phyloP scores from a whole-genome alignment of 257 asterid species.

The Vinca minor region DNA sequence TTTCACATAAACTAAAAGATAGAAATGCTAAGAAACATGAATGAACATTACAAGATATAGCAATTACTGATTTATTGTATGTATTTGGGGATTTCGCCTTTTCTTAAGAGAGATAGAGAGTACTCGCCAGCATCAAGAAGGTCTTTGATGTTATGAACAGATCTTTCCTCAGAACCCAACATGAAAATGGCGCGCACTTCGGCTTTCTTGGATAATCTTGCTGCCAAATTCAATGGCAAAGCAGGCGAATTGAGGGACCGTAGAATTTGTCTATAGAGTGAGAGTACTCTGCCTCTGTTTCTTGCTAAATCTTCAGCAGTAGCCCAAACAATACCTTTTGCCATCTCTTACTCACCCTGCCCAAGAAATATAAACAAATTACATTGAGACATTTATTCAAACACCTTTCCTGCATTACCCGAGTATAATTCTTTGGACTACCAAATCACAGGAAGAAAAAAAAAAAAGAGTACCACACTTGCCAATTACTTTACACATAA shows the following conservation, averaged over 20 bases:
- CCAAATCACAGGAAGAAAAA: too few species aligned
- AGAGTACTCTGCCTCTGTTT: slow-evolving; percentile 54
- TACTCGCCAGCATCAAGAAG: slow-evolving; percentile 76
- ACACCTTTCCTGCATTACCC: background rate
- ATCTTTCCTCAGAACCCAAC: slow-evolving; percentile 69
- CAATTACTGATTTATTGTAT: slow-evolving; percentile 16
- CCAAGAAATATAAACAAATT: background rate
- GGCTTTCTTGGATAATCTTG: slow-evolving; percentile 63
- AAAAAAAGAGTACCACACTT: too few species aligned
- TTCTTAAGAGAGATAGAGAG: slow-evolving; percentile 53
- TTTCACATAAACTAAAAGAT: background rate
- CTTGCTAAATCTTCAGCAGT: slow-evolving; percentile 70
- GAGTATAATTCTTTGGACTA: too few species aligned
- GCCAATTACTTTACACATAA: too few species aligned
- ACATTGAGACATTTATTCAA: slow-evolving; percentile 8
- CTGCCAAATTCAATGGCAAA: slow-evolving; percentile 64
- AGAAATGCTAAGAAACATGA: too few species aligned
- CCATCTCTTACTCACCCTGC: slow-evolving; percentile 34
- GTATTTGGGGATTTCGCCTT: slow-evolving; percentile 62
- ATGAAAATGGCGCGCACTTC: slow-evolving; percentile 68
- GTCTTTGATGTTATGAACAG: slow-evolving; percentile 73
- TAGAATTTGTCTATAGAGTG: slow-evolving; percentile 63
- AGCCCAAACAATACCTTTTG: slow-evolving; percentile 75
- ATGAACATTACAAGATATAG: background rate
- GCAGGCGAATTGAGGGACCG: slow-evolving; percentile 76